Conservation (phyloP, 140 eudicot genomes). For the Bidens hawaiensis region DNA sequence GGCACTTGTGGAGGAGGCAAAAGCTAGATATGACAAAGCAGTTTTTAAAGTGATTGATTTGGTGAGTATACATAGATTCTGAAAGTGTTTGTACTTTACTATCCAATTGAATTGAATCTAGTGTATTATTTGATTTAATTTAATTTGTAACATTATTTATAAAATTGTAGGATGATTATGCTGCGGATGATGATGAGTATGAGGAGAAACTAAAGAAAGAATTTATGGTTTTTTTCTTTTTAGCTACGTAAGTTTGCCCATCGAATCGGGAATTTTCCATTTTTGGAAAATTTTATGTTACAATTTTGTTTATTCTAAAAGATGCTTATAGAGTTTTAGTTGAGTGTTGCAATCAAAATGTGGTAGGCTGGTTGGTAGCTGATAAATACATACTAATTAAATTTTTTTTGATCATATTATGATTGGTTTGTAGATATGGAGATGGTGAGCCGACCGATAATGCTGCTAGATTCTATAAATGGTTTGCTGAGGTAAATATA, state of each 20-base stretch:
- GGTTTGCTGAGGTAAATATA: constrained; percentile 74
- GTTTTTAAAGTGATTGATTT: constrained; percentile 69
- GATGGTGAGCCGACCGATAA: constrained; percentile 91
- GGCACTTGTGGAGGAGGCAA: constrained; percentile 93
- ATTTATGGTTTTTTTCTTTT: constrained; percentile 76
- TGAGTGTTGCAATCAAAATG: neutral
- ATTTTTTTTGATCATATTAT: constrained; percentile 9
- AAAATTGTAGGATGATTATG: constrained; percentile 81
- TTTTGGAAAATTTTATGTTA: constrained; percentile 1
- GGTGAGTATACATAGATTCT: constrained; percentile 45
- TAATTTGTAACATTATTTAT: no score
- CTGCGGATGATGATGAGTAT: constrained; percentile 91
- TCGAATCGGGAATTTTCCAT: neutral
- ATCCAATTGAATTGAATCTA: neutral
- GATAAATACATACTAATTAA: neutral
- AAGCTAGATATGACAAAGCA: constrained; percentile 81
- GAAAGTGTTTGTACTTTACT: neutral
- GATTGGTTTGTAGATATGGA: constrained; percentile 54
- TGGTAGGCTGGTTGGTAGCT: constrained; percentile 11
- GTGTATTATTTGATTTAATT: neutral
- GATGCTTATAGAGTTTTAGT: neutral
- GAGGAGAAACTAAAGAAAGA: constrained; percentile 89
- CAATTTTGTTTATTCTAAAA: neutral
- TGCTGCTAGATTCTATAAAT: constrained; percentile 77
- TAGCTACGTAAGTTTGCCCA: constrained; percentile 69